Conservation (phyloP, 257 asterid genomes). For the Petunia secreta region DNA sequence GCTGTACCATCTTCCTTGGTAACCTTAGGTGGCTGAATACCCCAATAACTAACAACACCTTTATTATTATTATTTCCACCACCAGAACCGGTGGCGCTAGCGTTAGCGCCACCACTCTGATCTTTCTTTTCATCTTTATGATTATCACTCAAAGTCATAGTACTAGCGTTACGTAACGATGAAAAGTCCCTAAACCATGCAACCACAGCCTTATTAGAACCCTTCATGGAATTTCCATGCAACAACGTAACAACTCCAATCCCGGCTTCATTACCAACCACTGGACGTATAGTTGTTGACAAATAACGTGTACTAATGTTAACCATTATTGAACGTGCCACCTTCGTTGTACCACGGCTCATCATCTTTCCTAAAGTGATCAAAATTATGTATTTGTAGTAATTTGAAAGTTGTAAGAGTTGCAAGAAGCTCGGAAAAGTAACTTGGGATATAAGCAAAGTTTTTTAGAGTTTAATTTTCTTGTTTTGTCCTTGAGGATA, state of each 20-base stretch:
- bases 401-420: neutral
- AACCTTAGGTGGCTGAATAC: constrained; percentile 55
- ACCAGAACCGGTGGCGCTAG: constrained; percentile 23
- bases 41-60: constrained; percentile 66
- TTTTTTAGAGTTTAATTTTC: neutral
- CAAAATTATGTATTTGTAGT: neutral
- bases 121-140: constrained; percentile 27
- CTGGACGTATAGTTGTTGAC: constrained; percentile 39
- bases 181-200: constrained; percentile 36
- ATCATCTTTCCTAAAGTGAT: constrained; percentile 41
- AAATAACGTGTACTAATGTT: constrained; percentile 48
- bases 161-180: constrained; percentile 39
- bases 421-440: constrained; percentile 40
- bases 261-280: constrained; percentile 22
- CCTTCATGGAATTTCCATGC: constrained; percentile 22
- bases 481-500: neutral
- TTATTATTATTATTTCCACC: constrained; percentile 32
- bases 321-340: constrained; percentile 39
- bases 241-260: neutral
- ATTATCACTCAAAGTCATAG: constrained; percentile 48
- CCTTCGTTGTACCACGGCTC: constrained; percentile 48
- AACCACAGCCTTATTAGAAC: constrained; percentile 26
- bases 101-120: neutral
- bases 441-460: constrained; percentile 21
- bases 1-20: constrained; percentile 65